These are phyloP conservation scores for Chenopodium formosanum DNA, from an alignment of 148 eudicot species.

Conservation along the genomic window DNA sequence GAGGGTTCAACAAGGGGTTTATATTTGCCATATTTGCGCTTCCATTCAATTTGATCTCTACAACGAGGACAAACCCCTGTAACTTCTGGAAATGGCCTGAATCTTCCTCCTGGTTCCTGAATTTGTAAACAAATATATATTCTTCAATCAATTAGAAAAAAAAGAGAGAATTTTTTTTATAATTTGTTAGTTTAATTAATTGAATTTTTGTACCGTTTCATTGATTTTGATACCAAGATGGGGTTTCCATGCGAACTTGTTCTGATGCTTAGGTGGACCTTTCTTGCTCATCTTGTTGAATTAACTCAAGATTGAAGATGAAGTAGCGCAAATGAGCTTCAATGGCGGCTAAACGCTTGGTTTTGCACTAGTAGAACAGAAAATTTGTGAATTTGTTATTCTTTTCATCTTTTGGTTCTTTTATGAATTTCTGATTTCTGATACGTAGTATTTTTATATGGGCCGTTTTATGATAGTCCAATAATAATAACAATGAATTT, in stretches of 20 bases:
- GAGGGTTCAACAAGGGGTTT: constrained; percentile 76
- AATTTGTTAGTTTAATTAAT: no score
- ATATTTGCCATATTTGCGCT: constrained; percentile 95
- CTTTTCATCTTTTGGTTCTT: no score
- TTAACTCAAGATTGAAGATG: no score
- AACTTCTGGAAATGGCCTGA: constrained; percentile 65
- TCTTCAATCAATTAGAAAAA: background rate
- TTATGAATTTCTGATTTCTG: no score
- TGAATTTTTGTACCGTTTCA: constrained; percentile 50
- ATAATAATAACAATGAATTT: no score
- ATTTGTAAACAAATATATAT: background rate
- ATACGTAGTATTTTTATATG: no score
- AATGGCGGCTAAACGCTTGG: constrained; percentile 14
- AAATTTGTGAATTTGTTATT: no score
- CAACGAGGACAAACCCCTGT: constrained; percentile 88
- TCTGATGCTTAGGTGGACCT: constrained; percentile 88
- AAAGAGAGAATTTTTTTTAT: background rate
- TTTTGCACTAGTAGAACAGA: background rate
- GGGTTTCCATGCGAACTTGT: constrained; percentile 87
- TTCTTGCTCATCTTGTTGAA: constrained; percentile 31
- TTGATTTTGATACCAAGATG: constrained; percentile 67
- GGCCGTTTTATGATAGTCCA: no score
- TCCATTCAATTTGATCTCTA: constrained; percentile 95
- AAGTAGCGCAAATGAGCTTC: background rate
- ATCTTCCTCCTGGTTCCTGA: constrained; percentile 87